phyloP scores from a whole-genome alignment of 2,329 filamentous ascomycete species.

The Epichloe uncinata region DNA sequence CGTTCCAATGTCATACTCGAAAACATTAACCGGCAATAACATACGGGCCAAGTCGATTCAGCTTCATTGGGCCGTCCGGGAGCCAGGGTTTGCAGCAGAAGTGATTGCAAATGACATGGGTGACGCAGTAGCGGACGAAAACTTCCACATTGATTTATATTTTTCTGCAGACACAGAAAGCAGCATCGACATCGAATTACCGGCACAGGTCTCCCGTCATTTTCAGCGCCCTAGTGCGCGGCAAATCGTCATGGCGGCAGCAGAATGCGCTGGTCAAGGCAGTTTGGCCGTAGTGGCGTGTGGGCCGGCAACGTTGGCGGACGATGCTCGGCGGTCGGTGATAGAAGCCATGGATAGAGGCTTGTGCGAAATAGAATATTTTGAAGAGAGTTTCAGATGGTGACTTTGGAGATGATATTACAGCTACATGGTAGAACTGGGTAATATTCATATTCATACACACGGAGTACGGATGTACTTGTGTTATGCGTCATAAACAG shows the following conservation, averaged over 20 bases:
- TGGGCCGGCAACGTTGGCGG: slow-evolving; percentile 31
- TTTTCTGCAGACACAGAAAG: slow-evolving; percentile 15
- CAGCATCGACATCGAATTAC: slow-evolving; percentile 6
- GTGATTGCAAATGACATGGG: slow-evolving; percentile 21
- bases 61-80: slow-evolving; percentile 31
- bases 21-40: slow-evolving; percentile 11
- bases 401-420: slow-evolving; percentile 2
- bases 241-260: slow-evolving; percentile 18
- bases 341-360: slow-evolving; percentile 17
- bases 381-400: slow-evolving; percentile 8
- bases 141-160: slow-evolving; percentile 24
- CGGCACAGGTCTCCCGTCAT: slow-evolving; percentile 9
- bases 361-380: slow-evolving; percentile 8
- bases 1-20: slow-evolving; percentile 26
- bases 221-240: slow-evolving; percentile 21
- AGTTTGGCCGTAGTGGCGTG: slow-evolving; percentile 30
- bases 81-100: slow-evolving; percentile 23
- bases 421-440: neutral
- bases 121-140: slow-evolving; percentile 14
- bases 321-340: slow-evolving; percentile 26
- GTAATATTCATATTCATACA: no score
- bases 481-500: no score
- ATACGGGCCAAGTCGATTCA: slow-evolving; percentile 14
- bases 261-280: slow-evolving; percentile 9
- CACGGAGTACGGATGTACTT: no score